phyloP scores from a whole-genome alignment of 768 basidiomycete genomes.

The Boletus eberwhitei region DNA sequence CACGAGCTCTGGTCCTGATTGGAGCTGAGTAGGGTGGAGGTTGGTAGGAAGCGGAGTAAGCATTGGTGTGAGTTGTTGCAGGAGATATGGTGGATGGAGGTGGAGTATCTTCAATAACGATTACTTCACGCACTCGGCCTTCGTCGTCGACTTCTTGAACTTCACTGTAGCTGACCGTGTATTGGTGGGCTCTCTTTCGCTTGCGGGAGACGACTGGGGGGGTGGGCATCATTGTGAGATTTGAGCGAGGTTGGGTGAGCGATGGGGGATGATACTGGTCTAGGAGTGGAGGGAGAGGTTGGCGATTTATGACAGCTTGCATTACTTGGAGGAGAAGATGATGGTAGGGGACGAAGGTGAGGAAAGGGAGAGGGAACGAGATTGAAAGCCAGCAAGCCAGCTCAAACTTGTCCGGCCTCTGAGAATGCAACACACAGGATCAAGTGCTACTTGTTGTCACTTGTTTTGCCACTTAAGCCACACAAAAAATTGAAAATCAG shows the following conservation, averaged over 20 bases:
- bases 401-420: slow-evolving; percentile 28
- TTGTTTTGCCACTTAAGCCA: slow-evolving; percentile 20
- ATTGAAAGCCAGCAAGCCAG: slow-evolving; percentile 38
- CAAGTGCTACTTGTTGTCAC: slow-evolving; percentile 28
- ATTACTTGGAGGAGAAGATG: slow-evolving; percentile 62
- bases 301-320: slow-evolving; percentile 69
- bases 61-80: slow-evolving; percentile 64
- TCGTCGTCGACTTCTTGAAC: slow-evolving; percentile 82
- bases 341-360: slow-evolving; percentile 25
- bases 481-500: not conserved
- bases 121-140: slow-evolving; percentile 78
- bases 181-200: slow-evolving; percentile 78
- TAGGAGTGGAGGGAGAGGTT: slow-evolving; percentile 57
- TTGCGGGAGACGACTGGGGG: slow-evolving; percentile 74
- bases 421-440: slow-evolving; percentile 35
- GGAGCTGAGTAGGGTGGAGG: slow-evolving; percentile 73
- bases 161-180: slow-evolving; percentile 82
- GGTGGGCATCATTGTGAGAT: slow-evolving; percentile 66
- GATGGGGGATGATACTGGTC: slow-evolving; percentile 66
- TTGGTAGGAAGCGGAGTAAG: slow-evolving; percentile 77
- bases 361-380: slow-evolving; percentile 20
- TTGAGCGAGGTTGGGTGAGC: slow-evolving; percentile 39
- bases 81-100: slow-evolving; percentile 74
- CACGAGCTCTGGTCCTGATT: slow-evolving; percentile 79
- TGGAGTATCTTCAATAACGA: slow-evolving; percentile 91